Conservation (phyloP, 305 asterid species). For the Fraxinus baroniana region DNA sequence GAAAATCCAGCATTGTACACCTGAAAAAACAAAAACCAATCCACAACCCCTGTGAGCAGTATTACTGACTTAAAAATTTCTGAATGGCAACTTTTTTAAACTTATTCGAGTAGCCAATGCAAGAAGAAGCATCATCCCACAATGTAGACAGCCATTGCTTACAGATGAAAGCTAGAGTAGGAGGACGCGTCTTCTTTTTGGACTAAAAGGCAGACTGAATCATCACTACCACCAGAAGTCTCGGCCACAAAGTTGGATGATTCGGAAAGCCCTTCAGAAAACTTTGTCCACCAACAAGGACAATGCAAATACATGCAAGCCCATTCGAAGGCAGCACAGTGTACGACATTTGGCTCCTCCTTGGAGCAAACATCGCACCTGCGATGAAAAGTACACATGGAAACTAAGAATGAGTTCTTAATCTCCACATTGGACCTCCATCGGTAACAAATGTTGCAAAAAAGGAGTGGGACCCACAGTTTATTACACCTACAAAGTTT, state of each 20-base stretch:
- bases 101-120: constrained; percentile 56
- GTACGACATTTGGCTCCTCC: constrained; percentile 99
- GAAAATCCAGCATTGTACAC: constrained; percentile 85
- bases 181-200: constrained; percentile 83
- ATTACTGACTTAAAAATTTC: constrained; percentile 34
- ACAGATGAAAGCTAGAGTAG: constrained; percentile 77
- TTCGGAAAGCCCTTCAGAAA: constrained; percentile 80
- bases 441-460: constrained; percentile 35
- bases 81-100: constrained; percentile 34
- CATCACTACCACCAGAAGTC: constrained; percentile 77
- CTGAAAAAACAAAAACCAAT: constrained; percentile 49
- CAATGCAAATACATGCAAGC: constrained; percentile 72
- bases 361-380: constrained; percentile 99
- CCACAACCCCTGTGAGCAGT: constrained; percentile 48
- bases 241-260: constrained; percentile 67
- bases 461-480: constrained; percentile 19
- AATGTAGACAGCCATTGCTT: constrained; percentile 59
- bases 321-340: constrained; percentile 70
- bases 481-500: constrained; percentile 18
- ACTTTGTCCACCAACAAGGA: constrained; percentile 79
- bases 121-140: constrained; percentile 89
- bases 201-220: constrained; percentile 82
- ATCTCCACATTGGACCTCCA: constrained; percentile 50
- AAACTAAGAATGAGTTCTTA: constrained; percentile 49
- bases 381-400: constrained; percentile 69